These are phyloP conservation scores for Dichomitus squalens DNA, from an alignment of 1,284 basidiomycete genomes.

Conservation along the genomic window DNA sequence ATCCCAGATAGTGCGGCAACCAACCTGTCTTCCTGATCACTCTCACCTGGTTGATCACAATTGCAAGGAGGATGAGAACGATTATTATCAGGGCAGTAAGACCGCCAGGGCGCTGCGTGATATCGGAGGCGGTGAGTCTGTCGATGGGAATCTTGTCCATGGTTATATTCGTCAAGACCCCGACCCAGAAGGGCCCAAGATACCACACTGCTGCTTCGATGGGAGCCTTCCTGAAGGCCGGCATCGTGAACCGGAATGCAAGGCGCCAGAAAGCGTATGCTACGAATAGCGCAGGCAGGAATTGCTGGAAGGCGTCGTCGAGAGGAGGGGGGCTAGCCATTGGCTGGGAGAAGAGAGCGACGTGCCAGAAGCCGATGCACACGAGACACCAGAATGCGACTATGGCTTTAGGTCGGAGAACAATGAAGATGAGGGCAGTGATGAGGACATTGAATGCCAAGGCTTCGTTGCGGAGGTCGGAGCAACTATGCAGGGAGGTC, in stretches of 20 bases:
- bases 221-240: constrained; percentile 67
- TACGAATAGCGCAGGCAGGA: constrained; percentile 81
- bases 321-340: constrained; percentile 67
- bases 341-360: constrained; percentile 81
- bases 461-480: constrained; percentile 69
- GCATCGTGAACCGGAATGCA: constrained; percentile 75
- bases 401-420: constrained; percentile 75
- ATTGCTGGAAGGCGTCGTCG: constrained; percentile 71
- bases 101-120: constrained; percentile 69
- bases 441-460: constrained; percentile 74
- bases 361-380: constrained; percentile 88
- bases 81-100: constrained; percentile 75
- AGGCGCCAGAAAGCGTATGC: constrained; percentile 81
- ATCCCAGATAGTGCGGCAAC: constrained; percentile 72
- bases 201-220: constrained; percentile 78
- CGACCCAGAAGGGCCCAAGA: constrained; percentile 82
- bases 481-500: constrained; percentile 58
- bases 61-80: constrained; percentile 58
- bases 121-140: constrained; percentile 72
- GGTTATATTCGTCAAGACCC: constrained; percentile 67
- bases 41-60: constrained; percentile 77
- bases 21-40: constrained; percentile 85
- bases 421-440: constrained; percentile 66
- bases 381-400: constrained; percentile 78
- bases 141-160: constrained; percentile 74